Evolutionary conservation across 768 basidiomycete genomes (phyloP).

Genomic region (Myochromella boudieri): DNA sequence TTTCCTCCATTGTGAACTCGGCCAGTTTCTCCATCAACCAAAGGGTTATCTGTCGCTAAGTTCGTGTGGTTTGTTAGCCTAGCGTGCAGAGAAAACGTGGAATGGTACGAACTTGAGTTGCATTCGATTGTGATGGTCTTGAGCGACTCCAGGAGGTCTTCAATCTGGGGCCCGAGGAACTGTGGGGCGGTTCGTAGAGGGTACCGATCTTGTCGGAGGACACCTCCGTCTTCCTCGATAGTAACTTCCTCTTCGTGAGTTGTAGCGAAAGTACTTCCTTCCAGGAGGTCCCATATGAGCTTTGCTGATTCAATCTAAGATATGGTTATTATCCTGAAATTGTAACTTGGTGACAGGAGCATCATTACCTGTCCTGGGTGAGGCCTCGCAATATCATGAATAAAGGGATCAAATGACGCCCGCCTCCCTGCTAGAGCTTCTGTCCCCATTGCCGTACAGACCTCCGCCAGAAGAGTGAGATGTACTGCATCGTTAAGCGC

Average conservation of each 20-base stretch:
- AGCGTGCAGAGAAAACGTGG: not conserved
- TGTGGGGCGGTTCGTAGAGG: constrained; percentile 76
- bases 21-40: constrained; percentile 68
- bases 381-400: constrained; percentile 71
- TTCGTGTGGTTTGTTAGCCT: not conserved
- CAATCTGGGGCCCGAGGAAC: constrained; percentile 84
- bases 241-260: constrained; percentile 69
- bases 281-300: constrained; percentile 66
- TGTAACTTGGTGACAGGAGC: not conserved
- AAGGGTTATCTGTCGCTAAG: constrained; percentile 83
- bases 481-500: constrained; percentile 73
- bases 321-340: constrained; percentile 1
- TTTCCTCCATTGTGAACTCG: constrained; percentile 81
- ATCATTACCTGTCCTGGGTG: constrained; percentile 72
- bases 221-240: constrained; percentile 70
- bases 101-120: constrained; percentile 70
- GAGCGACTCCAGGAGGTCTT: constrained; percentile 69
- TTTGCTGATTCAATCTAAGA: constrained; percentile 65
- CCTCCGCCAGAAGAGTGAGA: constrained; percentile 63
- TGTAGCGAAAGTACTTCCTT: constrained; percentile 67
- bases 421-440: constrained; percentile 79
- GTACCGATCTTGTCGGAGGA: constrained; percentile 80
- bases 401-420: constrained; percentile 76
- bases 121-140: constrained; percentile 70
- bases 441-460: constrained; percentile 80